Evolutionary conservation across 495 filamentous ascomycete species (phyloP).

Genomic region (Aspergillus mulundensis): DNA sequence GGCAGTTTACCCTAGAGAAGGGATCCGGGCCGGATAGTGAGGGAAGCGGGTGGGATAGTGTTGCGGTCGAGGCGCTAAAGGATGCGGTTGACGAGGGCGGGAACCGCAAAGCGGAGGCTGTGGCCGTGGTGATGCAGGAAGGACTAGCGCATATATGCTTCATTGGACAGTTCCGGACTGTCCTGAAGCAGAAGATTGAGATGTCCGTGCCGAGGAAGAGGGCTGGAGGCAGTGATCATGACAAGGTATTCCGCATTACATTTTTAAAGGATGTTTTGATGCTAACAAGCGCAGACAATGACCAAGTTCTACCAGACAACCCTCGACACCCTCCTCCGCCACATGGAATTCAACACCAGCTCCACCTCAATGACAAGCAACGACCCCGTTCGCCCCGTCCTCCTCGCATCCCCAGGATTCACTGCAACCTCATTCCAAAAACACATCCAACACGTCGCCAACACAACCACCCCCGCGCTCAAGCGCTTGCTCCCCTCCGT

Average conservation of each 20-base stretch:
- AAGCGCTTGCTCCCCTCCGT: slow-evolving; percentile 64
- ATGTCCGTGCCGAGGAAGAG: slow-evolving; percentile 77
- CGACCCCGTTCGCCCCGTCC: slow-evolving; percentile 57
- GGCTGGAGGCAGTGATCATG: slow-evolving; percentile 53
- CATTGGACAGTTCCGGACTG: slow-evolving; percentile 85
- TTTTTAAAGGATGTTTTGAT: neutral
- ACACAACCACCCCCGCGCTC: slow-evolving; percentile 47
- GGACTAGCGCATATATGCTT: slow-evolving; percentile 90
- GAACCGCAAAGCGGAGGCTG: slow-evolving; percentile 65
- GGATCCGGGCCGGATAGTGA: slow-evolving; percentile 38
- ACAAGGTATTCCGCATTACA: slow-evolving; percentile 45
- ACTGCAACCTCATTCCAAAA: slow-evolving; percentile 74
- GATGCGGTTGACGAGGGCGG: slow-evolving; percentile 76
- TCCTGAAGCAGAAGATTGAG: slow-evolving; percentile 85
- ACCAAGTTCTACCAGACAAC: slow-evolving; percentile 76
- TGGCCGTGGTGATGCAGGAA: slow-evolving; percentile 92
- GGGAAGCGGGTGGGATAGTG: slow-evolving; percentile 81
- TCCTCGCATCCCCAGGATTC: slow-evolving; percentile 89
- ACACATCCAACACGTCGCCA: slow-evolving; percentile 69
- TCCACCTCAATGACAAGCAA: slow-evolving; percentile 34
- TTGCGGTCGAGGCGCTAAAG: slow-evolving; percentile 71
- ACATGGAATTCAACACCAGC: slow-evolving; percentile 66
- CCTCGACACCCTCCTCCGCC: slow-evolving; percentile 68
- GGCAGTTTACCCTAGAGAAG: slow-evolving; percentile 82
- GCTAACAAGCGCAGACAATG: slow-evolving; percentile 49